Evolutionary conservation across 2,329 filamentous ascomycete species (phyloP).

Genomic region (Shiraia sp.): DNA sequence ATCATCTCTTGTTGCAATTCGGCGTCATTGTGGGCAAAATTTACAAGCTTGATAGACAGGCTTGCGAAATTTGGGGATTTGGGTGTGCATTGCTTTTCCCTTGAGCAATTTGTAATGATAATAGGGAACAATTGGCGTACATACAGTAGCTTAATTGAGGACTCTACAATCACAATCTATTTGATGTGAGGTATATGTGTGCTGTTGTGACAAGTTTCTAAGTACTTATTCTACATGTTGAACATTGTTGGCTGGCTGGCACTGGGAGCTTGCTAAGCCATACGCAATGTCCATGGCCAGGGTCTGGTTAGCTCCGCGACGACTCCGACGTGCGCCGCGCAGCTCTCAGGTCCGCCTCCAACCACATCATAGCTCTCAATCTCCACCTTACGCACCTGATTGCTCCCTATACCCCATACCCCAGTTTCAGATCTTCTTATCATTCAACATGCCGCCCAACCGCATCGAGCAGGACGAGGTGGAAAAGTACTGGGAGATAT

Average conservation of each 20-base stretch:
- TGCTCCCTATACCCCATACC: neutral
- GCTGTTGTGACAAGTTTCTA: neutral
- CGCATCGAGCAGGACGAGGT: slow-evolving; percentile 74
- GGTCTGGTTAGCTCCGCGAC: slow-evolving; percentile 3
- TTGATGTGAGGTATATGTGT: neutral
- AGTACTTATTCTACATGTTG: slow-evolving; percentile 13
- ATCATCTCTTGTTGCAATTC: neutral
- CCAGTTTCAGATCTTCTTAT: too few relatives aligned
- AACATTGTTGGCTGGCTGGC: slow-evolving; percentile 8
- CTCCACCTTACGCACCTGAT: neutral
- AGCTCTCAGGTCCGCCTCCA: slow-evolving; percentile 1
- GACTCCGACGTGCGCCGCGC: slow-evolving; percentile 2
- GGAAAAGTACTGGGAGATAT: slow-evolving; percentile 80
- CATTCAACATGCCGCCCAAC: slow-evolving; percentile 48
- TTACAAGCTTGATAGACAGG: neutral
- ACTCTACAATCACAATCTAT: too few relatives aligned
- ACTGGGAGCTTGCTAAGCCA: slow-evolving; percentile 20
- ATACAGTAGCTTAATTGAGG: neutral
- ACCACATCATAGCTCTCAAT: neutral
- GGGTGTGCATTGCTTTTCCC: slow-evolving; percentile 2
- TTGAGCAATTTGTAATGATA: slow-evolving; percentile 8
- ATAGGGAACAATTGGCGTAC: slow-evolving; percentile 2
- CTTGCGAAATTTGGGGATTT: neutral
- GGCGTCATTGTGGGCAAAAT: slow-evolving; percentile 8
- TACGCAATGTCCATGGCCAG: too few relatives aligned